Base-by-base conservation (phyloP, 1,139 yeast species). In the Lodderomyces pseudojiufengensis region DNA sequence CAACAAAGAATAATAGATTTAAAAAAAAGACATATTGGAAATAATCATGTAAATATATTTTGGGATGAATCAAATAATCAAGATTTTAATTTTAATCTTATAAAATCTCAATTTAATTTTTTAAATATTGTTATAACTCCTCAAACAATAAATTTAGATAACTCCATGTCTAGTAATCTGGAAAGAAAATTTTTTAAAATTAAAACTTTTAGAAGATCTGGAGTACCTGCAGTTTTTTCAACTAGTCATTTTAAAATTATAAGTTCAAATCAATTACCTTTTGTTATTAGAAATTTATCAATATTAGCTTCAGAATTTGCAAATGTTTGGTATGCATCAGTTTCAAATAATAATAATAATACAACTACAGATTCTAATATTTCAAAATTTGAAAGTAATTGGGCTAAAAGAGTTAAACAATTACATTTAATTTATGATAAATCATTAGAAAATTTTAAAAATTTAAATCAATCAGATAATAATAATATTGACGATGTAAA, bases 11-110 rank as follows among this genome's bases (percentile, higher is more conserved):
- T 33, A 24, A 28, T 42, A 30, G 74, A 83, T 12, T 57, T 71
- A 52, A 87, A 86, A 56, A 87, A 87, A 56, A 63, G 92, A 38
- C 96, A 87, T 52, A 83, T 87, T 46, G 96, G 96, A 4, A 87
- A 87, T 59, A 77, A 86, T 54, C 80, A 80, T 54, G 94, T 87
- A 37, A 84, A 84, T 51, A 76, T 86, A 29, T 86, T 73, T 54
- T 87, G 77, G 59, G 87, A 86, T 52, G 95, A 86, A 47, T 78
- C 88, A 10, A 73, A 68, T 4, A 11, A 16, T 11, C 56, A 62
- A 9, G 76, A 79, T 6, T 84, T 84, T 59, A 76, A 82, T 45
- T 84, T 84, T 61, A 84, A 84, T 47, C 58, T 80, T 28, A 78
- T 87, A 44, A 74, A 76, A 52, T 76, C 88, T 11, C 95, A 87